These are phyloP conservation scores for Fusarium luffae DNA, from an alignment of 2,329 filamentous ascomycete species.

Conservation along the genomic window DNA sequence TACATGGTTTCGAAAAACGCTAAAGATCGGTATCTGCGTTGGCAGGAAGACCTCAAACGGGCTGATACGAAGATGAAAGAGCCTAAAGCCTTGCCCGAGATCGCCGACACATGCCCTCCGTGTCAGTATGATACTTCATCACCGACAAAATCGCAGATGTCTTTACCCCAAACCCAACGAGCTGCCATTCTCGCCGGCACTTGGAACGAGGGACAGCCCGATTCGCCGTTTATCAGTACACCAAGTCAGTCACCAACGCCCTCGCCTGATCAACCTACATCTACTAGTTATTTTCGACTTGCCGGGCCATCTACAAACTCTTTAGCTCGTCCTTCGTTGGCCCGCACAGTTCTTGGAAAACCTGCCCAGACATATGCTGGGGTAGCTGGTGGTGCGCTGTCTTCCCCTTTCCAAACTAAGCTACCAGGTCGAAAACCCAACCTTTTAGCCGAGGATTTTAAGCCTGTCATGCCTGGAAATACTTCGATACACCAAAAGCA, in stretches of 20 bases:
- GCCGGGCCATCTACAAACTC: slow-evolving; percentile 22
- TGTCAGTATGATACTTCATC: slow-evolving; percentile 51
- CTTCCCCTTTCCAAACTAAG: slow-evolving; percentile 20
- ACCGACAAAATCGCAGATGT: slow-evolving; percentile 41
- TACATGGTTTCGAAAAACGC: slow-evolving; percentile 83
- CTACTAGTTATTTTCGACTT: slow-evolving; percentile 37
- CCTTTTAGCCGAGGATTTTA: slow-evolving; percentile 10
- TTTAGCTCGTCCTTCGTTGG: slow-evolving; percentile 5
- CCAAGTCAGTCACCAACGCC: slow-evolving; percentile 37
- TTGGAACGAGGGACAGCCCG: slow-evolving; percentile 72
- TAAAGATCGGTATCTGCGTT: slow-evolving; percentile 80
- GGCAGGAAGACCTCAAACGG: slow-evolving; percentile 77
- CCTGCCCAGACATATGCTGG: slow-evolving; percentile 31
- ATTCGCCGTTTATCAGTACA: slow-evolving; percentile 60
- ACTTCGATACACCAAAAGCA: slow-evolving; percentile 9
- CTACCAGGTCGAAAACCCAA: slow-evolving; percentile 14
- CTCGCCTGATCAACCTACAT: slow-evolving; percentile 27
- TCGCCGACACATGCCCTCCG: slow-evolving; percentile 38
- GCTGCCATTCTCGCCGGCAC: slow-evolving; percentile 66
- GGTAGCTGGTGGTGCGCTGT: slow-evolving; percentile 16
- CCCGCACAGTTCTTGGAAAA: slow-evolving; percentile 29
- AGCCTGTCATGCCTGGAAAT: slow-evolving; percentile 2
- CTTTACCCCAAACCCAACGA: slow-evolving; percentile 58
- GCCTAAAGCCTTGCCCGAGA: slow-evolving; percentile 26
- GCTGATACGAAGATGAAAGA: slow-evolving; percentile 62